These are phyloP conservation scores for Physcomitrium patens DNA, from an alignment of 225 moss, liverwort and hornwort genomes.

Conservation along the genomic window DNA sequence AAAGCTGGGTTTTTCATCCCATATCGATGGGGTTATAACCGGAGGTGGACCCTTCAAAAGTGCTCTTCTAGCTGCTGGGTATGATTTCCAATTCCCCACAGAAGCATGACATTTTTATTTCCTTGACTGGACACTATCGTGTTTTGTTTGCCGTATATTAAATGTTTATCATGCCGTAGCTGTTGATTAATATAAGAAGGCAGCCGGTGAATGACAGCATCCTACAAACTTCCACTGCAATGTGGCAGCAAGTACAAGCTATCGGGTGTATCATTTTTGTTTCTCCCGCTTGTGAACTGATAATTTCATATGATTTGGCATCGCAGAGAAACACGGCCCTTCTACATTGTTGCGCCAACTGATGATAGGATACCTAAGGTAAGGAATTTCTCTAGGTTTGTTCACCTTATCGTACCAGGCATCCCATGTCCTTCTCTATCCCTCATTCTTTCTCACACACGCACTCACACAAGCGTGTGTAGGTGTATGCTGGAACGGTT, in stretches of 20 bases:
- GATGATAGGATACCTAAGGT: constrained; percentile 81
- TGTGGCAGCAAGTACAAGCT: neutral
- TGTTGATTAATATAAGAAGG: neutral
- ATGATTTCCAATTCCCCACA: constrained; percentile 11
- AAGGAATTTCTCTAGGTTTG: neutral
- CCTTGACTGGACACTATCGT: neutral
- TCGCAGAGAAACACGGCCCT: constrained; percentile 59
- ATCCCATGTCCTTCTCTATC: neutral
- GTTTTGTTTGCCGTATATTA: neutral
- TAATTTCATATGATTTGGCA: neutral
- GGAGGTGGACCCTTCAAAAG: constrained; percentile 57
- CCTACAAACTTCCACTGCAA: neutral
- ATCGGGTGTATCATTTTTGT: neutral
- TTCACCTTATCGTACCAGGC: neutral
- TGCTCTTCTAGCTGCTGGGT: constrained; percentile 62
- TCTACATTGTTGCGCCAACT: constrained; percentile 50
- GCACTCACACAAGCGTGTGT: neutral
- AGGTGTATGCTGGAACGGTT: neutral
- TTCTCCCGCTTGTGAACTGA: neutral
- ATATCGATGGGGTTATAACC: constrained; percentile 67
- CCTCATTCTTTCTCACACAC: too few species aligned
- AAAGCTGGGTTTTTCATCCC: constrained; percentile 53
- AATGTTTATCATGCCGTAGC: neutral
- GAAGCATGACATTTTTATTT: neutral
- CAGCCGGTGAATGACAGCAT: neutral